Conservation (phyloP, 768 basidiomycete genomes). For the Trametopsis cervina region DNA sequence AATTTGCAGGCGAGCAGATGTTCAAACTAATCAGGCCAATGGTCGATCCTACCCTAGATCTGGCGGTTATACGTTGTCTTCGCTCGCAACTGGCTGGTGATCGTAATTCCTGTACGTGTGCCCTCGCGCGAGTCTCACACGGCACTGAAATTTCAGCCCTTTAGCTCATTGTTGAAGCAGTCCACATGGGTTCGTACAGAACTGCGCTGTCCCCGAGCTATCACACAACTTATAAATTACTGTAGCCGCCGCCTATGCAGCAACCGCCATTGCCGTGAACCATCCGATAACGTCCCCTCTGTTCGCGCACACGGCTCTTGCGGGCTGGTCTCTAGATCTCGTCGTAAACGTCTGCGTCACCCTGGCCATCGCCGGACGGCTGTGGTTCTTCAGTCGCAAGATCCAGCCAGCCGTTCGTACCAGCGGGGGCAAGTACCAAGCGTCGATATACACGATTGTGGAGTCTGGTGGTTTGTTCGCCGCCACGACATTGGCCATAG, state of each 20-base stretch:
- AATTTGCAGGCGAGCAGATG: no score
- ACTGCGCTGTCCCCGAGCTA: neutral
- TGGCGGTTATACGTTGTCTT: slow-evolving; percentile 22
- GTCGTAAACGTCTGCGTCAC: slow-evolving; percentile 18
- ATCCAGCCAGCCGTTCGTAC: no score
- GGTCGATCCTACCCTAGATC: no score
- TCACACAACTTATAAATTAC: neutral
- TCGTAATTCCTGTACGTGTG: slow-evolving; percentile 15
- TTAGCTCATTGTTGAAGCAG: slow-evolving; percentile 18
- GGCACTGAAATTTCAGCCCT: neutral
- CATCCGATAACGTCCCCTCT: no score
- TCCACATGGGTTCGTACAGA: slow-evolving; percentile 15
- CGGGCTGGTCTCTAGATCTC: slow-evolving; percentile 19
- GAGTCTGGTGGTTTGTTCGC: slow-evolving; percentile 18
- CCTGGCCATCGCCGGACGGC: slow-evolving; percentile 16
- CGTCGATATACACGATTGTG: slow-evolving; percentile 15
- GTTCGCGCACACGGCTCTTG: neutral
- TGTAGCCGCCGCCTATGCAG: neutral
- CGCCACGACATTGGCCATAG: slow-evolving; percentile 12
- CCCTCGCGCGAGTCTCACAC: neutral
- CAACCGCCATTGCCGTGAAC: neutral
- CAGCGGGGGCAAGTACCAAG: slow-evolving; percentile 4
- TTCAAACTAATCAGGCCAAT: no score
- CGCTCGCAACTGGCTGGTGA: slow-evolving; percentile 16
- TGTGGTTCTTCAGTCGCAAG: slow-evolving; percentile 13